Percentiles rank a stretch among this genome's conserved stretches.
phyloP scores from a whole-genome alignment of 345 rosid species.

The Carallia brachiata region DNA sequence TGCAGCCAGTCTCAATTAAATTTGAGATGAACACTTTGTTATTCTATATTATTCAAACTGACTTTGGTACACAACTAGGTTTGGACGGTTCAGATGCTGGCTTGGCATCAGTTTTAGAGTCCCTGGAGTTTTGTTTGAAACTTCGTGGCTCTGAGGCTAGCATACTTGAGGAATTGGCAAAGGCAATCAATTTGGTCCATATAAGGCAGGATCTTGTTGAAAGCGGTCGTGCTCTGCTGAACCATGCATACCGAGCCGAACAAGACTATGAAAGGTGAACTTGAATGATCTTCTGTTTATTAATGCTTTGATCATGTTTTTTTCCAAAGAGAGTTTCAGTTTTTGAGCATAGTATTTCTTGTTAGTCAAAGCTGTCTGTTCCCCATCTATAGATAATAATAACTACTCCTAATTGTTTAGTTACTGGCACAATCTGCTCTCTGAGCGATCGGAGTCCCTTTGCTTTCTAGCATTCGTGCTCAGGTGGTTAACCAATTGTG shows the following conservation, averaged over 20 bases:
- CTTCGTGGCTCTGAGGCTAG: slow-evolving; percentile 94
- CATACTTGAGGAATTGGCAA: slow-evolving; percentile 84
- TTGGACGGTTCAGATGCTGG: slow-evolving; percentile 92
- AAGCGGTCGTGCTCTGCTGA: slow-evolving; percentile 73
- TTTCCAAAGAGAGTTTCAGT: neutral
- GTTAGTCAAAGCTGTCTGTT: neutral
- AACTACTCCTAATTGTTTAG: neutral
- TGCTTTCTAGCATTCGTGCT: neutral
- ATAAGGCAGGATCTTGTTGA: slow-evolving; percentile 76
- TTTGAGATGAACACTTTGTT: neutral
- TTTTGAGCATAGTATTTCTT: neutral
- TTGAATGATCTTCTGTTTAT: slow-evolving; percentile 9
- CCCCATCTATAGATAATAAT: neutral
- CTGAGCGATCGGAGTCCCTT: neutral
- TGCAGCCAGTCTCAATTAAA: no score
- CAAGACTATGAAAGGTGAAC: slow-evolving; percentile 87
- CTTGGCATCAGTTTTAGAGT: slow-evolving; percentile 75
- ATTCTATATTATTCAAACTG: neutral
- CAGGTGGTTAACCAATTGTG: neutral
- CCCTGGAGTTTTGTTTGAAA: slow-evolving; percentile 83
- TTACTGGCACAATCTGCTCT: neutral
- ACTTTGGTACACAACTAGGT: slow-evolving; percentile 42
- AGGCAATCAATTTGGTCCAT: slow-evolving; percentile 83
- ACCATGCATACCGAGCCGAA: slow-evolving; percentile 76
- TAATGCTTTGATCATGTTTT: slow-evolving; percentile 5